These are phyloP conservation scores for Neonectria coccinea DNA, from an alignment of 2,329 filamentous ascomycete species.

Conservation along the genomic window DNA sequence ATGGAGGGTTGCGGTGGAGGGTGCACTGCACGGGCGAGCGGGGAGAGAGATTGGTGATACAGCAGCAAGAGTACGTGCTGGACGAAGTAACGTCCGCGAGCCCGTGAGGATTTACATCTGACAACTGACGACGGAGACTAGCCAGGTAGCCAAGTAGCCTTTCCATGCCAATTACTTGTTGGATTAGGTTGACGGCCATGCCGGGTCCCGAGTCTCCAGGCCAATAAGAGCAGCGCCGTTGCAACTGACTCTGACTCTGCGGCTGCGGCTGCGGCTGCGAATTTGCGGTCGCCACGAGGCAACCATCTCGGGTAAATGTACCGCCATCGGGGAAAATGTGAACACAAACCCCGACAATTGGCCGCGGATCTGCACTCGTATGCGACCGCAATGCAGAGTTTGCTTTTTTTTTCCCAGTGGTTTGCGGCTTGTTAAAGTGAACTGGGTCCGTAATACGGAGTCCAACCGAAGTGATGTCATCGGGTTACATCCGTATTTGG, in stretches of 20 bases:
- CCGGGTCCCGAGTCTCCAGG: neutral
- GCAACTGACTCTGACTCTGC: neutral
- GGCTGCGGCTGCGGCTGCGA: neutral
- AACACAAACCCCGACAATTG: neutral
- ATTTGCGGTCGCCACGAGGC: neutral
- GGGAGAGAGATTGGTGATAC: constrained; percentile 1
- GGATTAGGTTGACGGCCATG: neutral
- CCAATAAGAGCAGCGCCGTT: constrained; percentile 12
- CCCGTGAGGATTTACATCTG: constrained; percentile 10
- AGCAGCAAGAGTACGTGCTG: neutral
- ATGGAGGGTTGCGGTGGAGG: constrained; percentile 5
- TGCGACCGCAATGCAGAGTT: constrained; percentile 5
- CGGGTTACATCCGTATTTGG: neutral
- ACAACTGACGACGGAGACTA: neutral
- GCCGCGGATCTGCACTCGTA: neutral
- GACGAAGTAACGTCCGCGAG: neutral
- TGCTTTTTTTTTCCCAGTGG: neutral
- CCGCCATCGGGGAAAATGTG: neutral
- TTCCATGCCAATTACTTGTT: neutral
- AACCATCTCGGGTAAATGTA: neutral
- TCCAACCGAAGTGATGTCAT: neutral
- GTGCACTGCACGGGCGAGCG: neutral
- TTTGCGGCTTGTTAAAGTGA: neutral
- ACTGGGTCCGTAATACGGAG: neutral
- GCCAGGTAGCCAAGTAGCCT: no score